Evolutionary conservation across 2,329 filamentous ascomycete species (phyloP).

Genomic region (Niveomyces coronatus): DNA sequence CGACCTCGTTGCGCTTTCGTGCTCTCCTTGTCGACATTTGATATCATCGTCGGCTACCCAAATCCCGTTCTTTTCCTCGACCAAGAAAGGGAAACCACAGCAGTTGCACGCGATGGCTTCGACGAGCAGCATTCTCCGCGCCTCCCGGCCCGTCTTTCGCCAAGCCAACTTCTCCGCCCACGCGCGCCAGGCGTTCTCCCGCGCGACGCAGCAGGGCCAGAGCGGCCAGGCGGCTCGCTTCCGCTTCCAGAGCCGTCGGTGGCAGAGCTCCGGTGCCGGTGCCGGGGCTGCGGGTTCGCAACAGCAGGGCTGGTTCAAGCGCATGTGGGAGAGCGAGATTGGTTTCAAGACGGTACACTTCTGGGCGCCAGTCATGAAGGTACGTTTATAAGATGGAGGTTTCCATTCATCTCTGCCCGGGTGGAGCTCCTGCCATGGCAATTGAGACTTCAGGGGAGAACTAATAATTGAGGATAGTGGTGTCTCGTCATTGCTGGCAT

Average conservation of each 20-base stretch:
- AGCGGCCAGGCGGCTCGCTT: conserved; percentile 31
- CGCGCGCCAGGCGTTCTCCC: conserved; percentile 43
- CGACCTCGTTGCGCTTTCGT: too few species aligned
- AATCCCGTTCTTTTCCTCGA: too few species aligned
- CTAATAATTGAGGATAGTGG: conserved; percentile 48
- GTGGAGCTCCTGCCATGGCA: neutral
- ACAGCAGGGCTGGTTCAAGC: conserved; percentile 53
- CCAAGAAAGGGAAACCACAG: neutral
- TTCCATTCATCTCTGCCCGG: conserved; percentile 1
- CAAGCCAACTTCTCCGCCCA: conserved; percentile 42
- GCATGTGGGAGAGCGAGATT: conserved; percentile 73
- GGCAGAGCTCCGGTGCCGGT: conserved; percentile 55
- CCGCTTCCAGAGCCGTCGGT: conserved; percentile 46
- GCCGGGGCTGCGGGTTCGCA: conserved; percentile 21
- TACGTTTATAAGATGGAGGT: too few species aligned
- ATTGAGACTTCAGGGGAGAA: conserved; percentile 11
- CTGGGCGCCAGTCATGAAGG: conserved; percentile 93
- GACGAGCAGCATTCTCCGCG: conserved; percentile 40
- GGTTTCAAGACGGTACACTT: conserved; percentile 95
- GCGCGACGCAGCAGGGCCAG: conserved; percentile 29
- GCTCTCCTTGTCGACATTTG: too few species aligned
- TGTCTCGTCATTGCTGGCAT: conserved; percentile 83
- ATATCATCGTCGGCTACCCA: too few species aligned
- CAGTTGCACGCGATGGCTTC: conserved; percentile 27
- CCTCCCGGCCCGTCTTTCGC: conserved; percentile 45